A percentile compares a stretch with the other conserved stretches of the same genome.
These are phyloP conservation scores for Epicoccum nigrum DNA, from an alignment of 2,329 filamentous ascomycete genomes.

Conservation along the genomic window DNA sequence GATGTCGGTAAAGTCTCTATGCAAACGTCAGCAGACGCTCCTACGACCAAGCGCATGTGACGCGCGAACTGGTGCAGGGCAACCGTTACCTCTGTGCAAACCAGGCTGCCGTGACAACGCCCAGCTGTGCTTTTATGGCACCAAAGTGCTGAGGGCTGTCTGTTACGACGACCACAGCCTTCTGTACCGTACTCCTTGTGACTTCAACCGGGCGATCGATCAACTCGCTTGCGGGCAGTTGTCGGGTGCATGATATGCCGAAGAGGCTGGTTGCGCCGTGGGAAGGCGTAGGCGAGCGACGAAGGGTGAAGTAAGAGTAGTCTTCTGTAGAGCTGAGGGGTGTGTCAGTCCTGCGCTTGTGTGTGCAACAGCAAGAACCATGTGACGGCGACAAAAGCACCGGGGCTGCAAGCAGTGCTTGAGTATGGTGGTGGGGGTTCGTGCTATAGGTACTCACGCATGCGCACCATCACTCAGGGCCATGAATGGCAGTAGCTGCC, in stretches of 20 bases:
- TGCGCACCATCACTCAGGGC: slow-evolving; percentile 95
- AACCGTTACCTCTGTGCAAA: slow-evolving; percentile 81
- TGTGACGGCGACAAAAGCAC: slow-evolving; percentile 2
- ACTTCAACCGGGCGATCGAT: slow-evolving; percentile 84
- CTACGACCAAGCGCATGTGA: not conserved
- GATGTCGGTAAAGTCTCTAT: slow-evolving; percentile 80
- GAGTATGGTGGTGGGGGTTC: slow-evolving; percentile 44
- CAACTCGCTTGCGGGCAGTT: slow-evolving; percentile 80
- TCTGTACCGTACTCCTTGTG: slow-evolving; percentile 96
- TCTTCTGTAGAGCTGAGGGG: slow-evolving; percentile 78
- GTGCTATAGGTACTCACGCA: slow-evolving; percentile 60
- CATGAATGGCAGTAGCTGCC: slow-evolving; percentile 94
- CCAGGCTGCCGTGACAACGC: slow-evolving; percentile 92
- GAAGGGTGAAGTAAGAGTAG: slow-evolving; percentile 97
- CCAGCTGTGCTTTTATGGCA: slow-evolving; percentile 85
- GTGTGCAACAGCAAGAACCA: not conserved
- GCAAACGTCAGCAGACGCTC: slow-evolving; percentile 17
- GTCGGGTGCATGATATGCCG: slow-evolving; percentile 92
- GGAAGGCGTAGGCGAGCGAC: slow-evolving; percentile 57
- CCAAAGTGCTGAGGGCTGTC: slow-evolving; percentile 90
- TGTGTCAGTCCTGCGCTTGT: slow-evolving; percentile 12
- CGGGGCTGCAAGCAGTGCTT: not conserved
- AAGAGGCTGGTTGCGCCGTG: slow-evolving; percentile 81
- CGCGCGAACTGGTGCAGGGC: slow-evolving; percentile 39
- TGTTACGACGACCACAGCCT: slow-evolving; percentile 94